Evolutionary conservation across 2,329 filamentous ascomycete genomes (phyloP).

Genomic region (Phialophora macrospora): DNA sequence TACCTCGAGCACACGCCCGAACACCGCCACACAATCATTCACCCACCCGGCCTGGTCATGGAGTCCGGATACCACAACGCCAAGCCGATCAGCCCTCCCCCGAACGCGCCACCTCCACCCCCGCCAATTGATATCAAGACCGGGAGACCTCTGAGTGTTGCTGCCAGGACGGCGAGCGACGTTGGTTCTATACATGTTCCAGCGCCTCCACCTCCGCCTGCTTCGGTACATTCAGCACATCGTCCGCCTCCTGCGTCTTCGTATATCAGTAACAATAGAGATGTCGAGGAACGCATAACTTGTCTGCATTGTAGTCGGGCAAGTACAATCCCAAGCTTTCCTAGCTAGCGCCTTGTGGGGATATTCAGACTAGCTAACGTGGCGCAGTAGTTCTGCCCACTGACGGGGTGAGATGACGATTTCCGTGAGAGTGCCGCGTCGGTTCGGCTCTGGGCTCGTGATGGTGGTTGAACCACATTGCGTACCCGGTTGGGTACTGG

Average conservation of each 20-base stretch:
- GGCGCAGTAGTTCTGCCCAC: neutral
- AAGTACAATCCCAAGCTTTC: neutral
- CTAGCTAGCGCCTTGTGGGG: neutral
- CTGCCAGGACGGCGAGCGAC: neutral
- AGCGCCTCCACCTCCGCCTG: neutral
- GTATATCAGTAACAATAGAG: neutral
- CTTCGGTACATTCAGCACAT: neutral
- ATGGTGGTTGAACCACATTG: neutral
- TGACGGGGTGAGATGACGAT: neutral
- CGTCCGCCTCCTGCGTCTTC: neutral
- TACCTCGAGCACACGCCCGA: conserved; percentile 18
- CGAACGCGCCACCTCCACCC: conserved; percentile 17
- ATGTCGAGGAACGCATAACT: neutral
- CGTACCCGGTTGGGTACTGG: neutral
- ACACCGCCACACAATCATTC: conserved; percentile 17
- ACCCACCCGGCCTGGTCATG: conserved; percentile 10
- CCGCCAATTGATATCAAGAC: conserved; percentile 18
- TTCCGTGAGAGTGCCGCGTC: neutral
- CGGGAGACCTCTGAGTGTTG: conserved; percentile 4
- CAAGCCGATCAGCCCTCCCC: conserved; percentile 9
- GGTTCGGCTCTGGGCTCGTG: too few species aligned
- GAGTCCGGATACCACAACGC: conserved; percentile 8
- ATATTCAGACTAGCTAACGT: neutral
- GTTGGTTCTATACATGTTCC: neutral
- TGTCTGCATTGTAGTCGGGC: neutral